These are phyloP conservation scores for Cruciata laevipes DNA, from an alignment of 257 asterid species.

Conservation along the genomic window DNA sequence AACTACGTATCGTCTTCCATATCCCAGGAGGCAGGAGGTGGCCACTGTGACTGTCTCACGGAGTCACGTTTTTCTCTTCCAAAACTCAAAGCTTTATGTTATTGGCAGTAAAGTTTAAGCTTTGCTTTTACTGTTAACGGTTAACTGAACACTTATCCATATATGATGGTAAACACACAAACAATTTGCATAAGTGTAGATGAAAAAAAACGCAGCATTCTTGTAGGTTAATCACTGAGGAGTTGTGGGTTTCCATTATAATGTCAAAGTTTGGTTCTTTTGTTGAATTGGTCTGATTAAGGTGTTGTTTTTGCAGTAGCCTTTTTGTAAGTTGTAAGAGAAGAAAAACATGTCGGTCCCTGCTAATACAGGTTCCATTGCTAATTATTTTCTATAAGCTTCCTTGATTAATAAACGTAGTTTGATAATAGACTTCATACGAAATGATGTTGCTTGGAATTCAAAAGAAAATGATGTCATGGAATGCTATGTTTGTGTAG, in stretches of 20 bases:
- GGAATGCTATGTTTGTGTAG: too few species aligned
- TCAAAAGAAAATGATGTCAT: not conserved
- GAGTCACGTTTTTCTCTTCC: too few species aligned
- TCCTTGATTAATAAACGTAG: not conserved
- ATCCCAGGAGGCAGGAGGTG: too few species aligned
- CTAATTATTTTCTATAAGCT: not conserved
- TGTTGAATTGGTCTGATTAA: not conserved
- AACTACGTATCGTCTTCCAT: too few species aligned
- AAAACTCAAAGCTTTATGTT: too few species aligned
- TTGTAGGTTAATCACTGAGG: not conserved
- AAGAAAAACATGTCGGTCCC: constrained; percentile 10
- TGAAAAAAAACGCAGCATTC: not conserved
- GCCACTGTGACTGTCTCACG: too few species aligned
- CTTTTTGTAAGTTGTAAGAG: not conserved
- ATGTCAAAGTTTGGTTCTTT: not conserved
- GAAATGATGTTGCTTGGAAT: not conserved
- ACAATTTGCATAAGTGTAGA: not conserved
- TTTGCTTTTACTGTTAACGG: not conserved
- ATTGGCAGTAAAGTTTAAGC: not conserved
- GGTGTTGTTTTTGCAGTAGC: constrained; percentile 4
- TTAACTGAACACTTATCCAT: not conserved
- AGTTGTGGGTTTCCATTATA: not conserved
- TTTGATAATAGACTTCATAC: not conserved
- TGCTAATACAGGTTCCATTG: constrained; percentile 7
- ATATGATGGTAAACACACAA: not conserved